Evolutionary conservation across 805 yeast genomes (phyloP).

Genomic region (Wickerhamomyces canadensis): DNA sequence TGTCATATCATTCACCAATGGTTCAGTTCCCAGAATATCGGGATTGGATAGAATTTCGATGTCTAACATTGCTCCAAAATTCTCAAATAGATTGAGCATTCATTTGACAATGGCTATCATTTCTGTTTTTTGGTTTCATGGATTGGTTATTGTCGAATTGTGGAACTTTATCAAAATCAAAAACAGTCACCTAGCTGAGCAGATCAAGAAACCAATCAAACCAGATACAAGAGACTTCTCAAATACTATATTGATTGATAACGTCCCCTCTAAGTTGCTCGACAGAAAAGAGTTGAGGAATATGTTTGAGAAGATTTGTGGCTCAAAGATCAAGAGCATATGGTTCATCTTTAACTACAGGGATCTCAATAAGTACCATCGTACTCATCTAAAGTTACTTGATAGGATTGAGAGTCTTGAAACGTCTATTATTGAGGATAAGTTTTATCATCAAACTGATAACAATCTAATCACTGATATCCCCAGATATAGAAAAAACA

Average conservation of each 20-base stretch:
- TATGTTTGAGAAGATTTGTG: conserved; percentile 23
- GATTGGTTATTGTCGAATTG: conserved; percentile 52
- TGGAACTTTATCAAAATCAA: conserved; percentile 42
- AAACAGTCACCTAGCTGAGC: conserved; percentile 34
- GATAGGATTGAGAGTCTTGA: conserved; percentile 35
- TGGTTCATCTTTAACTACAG: conserved; percentile 53
- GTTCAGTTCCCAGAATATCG: conserved; percentile 18
- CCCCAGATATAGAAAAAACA: not conserved
- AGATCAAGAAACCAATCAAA: conserved; percentile 10
- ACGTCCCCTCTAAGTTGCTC: conserved; percentile 34
- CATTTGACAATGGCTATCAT: conserved; percentile 59
- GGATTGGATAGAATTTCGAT: conserved; percentile 70
- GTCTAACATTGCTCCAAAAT: conserved; percentile 56
- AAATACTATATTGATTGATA: conserved; percentile 36
- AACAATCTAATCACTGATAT: not conserved
- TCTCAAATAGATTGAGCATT: conserved; percentile 44
- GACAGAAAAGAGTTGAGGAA: conserved; percentile 16
- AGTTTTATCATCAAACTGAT: conserved; percentile 3
- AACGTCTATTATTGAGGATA: conserved; percentile 27
- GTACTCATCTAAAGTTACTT: conserved; percentile 25
- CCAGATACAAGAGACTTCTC: conserved; percentile 21
- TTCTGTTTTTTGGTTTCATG: conserved; percentile 52
- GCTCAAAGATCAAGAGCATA: conserved; percentile 48
- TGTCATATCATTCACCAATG: conserved; percentile 17
- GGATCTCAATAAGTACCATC: conserved; percentile 29